Conservation (phyloP, 2,329 filamentous ascomycete genomes). For the Calonectria pseudoreteaudii region DNA sequence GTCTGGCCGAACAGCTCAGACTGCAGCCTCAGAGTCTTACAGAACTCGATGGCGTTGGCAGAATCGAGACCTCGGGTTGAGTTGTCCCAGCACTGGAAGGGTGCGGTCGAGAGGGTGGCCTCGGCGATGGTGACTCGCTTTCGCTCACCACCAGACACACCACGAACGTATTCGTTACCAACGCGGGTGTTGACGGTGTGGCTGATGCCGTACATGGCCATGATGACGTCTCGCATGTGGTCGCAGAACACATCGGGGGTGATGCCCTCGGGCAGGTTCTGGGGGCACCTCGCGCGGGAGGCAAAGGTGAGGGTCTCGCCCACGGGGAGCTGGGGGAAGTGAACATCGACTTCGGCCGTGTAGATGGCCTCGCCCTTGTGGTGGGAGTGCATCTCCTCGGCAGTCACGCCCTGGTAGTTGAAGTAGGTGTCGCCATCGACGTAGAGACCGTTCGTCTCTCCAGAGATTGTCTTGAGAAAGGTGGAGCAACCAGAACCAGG, state of each 20-base stretch:
- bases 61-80: constrained; percentile 21
- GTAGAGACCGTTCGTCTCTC: constrained; percentile 23
- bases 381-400: constrained; percentile 22
- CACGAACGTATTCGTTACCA: constrained; percentile 23
- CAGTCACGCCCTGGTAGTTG: constrained; percentile 24
- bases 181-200: constrained; percentile 26
- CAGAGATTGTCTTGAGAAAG: constrained; percentile 27
- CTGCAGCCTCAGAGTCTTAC: constrained; percentile 19
- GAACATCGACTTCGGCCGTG: constrained; percentile 23
- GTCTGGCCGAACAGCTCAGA: constrained; percentile 24
- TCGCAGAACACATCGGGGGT: constrained; percentile 14
- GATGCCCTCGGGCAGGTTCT: constrained; percentile 15
- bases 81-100: constrained; percentile 27
- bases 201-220: constrained; percentile 28
- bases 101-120: constrained; percentile 19
- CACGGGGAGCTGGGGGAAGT: constrained; percentile 25
- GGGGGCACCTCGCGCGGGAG: constrained; percentile 19
- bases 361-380: constrained; percentile 27
- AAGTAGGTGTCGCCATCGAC: constrained; percentile 21
- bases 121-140: constrained; percentile 27
- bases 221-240: constrained; percentile 26
- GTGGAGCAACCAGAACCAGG: constrained; percentile 20
- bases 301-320: constrained; percentile 27
- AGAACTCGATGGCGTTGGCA: constrained; percentile 26
- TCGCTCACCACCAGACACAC: constrained; percentile 21